Percentiles rank a stretch among this genome's conserved stretches.
phyloP scores from a whole-genome alignment of 2,329 filamentous ascomycete genomes.

The Pyrenophora tritici-repentis region DNA sequence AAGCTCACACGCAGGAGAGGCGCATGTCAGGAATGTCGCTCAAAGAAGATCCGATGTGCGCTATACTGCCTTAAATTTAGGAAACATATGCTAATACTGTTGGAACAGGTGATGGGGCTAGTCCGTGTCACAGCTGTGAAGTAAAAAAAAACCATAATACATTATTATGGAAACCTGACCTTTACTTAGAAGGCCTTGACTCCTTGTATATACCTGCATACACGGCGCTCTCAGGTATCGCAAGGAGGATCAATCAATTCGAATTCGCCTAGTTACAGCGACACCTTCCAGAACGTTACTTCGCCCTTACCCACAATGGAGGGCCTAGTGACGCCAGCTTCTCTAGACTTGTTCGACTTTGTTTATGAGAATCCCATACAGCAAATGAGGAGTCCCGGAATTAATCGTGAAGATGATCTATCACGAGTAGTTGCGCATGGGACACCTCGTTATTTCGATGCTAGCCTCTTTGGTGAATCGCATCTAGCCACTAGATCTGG shows the following conservation, averaged over 20 bases:
- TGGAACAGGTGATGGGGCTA: neutral
- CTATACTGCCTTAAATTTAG: neutral
- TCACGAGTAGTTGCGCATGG: neutral
- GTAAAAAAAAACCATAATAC: neutral
- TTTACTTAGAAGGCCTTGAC: neutral
- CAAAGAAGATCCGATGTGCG: neutral
- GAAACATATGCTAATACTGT: neutral
- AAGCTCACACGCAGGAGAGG: slow-evolving; percentile 1
- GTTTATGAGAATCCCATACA: neutral
- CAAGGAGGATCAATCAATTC: neutral
- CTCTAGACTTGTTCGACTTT: neutral
- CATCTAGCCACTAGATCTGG: neutral
- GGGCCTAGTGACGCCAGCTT: neutral
- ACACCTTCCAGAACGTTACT: neutral
- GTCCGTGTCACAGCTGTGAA: neutral
- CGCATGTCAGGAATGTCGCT: neutral
- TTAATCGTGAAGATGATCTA: neutral
- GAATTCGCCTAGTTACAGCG: neutral
- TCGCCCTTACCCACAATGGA: neutral
- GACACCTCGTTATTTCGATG: neutral
- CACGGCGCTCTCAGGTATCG: neutral
- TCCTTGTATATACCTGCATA: neutral
- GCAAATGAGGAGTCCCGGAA: neutral
- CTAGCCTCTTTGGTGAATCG: neutral
- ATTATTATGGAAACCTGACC: neutral